Base-by-base conservation (phyloP, 805 yeast species). In the Blastobotrys robertii region DNA sequence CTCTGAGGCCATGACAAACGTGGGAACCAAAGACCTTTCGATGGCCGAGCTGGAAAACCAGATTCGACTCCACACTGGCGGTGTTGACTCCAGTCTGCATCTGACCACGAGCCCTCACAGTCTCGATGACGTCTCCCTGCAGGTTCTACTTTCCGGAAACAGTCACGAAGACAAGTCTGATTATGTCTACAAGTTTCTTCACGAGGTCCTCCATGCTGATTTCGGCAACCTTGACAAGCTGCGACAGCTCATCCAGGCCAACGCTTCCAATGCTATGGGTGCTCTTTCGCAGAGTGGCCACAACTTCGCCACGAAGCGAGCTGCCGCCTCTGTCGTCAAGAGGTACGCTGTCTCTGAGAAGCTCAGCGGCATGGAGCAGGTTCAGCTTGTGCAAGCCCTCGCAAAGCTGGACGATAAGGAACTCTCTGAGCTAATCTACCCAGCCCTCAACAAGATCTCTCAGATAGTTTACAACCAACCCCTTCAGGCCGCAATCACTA, bases 201-300 rank as follows among this genome's bases (percentile, higher is more conserved):
- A 64, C 19, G 83, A 85, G 51, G 62, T 90, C 34, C 54, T 67
- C 8, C 73, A 77, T 34, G 86, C 96, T 0, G 76, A 81, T 52
- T 82, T 85, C 54, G 57, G 59, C 15, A 38, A 12, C 3, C 65
- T 77, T 39, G 81, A 78, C 42, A 90, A 87, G 56, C 67, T 92
- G 45, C 69, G 76, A 44, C 76, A 83, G 1, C 67, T 92, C 55
- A 76, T 92, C 34, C 82, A 82, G 54, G 74, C 81, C 34, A 60
- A 81, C 54, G 81, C 84, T 0, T 79, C 87, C 30, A 88, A 85
- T 52, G 84, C 84, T 55, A 67, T 85, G 44, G 79, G 88, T 54
- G 68, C 74, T 5, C 77, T 92, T 41, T 88, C 95, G 8, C 92
- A 88, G 44, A 69, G 82, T 44, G 98, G 98, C 0, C 97, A 92